A percentile compares a stretch with the other conserved stretches of the same genome.
Evolutionary conservation across 164 flowering plant genomes (phyloP).

Genomic region (Stephania yunnanensis): DNA sequence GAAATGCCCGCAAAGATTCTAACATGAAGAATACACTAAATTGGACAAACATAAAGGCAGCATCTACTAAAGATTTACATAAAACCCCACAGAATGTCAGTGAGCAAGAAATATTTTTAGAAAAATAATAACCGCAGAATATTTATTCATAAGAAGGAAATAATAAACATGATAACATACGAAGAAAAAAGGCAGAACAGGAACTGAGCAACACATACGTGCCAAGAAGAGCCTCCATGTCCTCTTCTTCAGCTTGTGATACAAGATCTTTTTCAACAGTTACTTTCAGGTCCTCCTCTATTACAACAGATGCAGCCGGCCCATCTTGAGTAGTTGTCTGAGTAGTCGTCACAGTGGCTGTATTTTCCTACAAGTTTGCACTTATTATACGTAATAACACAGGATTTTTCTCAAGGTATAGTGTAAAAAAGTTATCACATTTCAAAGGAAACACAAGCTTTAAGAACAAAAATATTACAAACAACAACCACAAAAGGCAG

Average conservation of each 20-base stretch:
- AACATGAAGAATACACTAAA: not conserved
- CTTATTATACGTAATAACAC: not conserved
- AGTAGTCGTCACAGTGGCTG: conserved; percentile 39
- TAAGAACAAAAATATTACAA: not conserved
- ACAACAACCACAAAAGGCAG: not conserved
- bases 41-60: not conserved
- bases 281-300: conserved; percentile 73
- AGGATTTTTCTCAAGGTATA: not conserved
- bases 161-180: not conserved
- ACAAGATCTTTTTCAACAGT: conserved; percentile 81
- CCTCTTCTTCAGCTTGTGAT: conserved; percentile 91
- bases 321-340: conserved; percentile 52
- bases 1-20: not conserved
- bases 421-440: not conserved
- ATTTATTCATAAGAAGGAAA: not conserved
- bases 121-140: not conserved
- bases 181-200: not conserved
- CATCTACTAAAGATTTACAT: not conserved
- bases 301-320: conserved; percentile 40
- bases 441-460: not conserved
- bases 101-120: not conserved
- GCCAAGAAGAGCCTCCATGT: conserved; percentile 91
- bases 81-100: not conserved
- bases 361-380: conserved; percentile 61
- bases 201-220: conserved; percentile 48